Base-by-base conservation (phyloP, 2,329 filamentous ascomycete species). In the Colletotrichum tamarilloi region DNA sequence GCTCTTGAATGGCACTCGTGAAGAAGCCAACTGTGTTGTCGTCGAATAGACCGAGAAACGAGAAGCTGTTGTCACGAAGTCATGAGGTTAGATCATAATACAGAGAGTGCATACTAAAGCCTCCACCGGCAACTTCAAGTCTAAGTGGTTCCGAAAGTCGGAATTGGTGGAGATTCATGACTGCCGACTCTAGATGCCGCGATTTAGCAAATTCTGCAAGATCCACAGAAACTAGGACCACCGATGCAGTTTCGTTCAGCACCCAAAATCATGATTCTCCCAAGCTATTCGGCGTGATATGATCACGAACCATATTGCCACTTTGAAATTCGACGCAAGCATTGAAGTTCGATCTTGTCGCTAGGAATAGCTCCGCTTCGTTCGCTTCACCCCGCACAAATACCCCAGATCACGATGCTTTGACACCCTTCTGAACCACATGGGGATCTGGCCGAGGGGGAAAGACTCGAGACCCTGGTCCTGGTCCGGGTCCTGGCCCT, bases 81-180 rank as follows among this genome's bases (percentile, higher is more conserved):
- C 19, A 11, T 22, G 42, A 49, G 19, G 42, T 49, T 49, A 19
- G 42, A 19, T 22, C 19, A 49, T 26, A 24, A 26, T 46, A 32
- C n/a, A 53, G 49, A 22, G 32, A 64, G 16, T 55, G 42, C 42
- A 49, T 49, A 49, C 8, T 22, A 9, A 22, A 22, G 19, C 42
- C 42, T 49, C 42, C 42, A 19, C 9, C 9, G 28, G 62, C 4
- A 14, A 32, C 28, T 53, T 64, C 32, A 26, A 64, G 52, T 46
- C 24, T 64, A 49, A 49, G 42, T 64, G 46, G 46, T 64, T 64
- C 62, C 62, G 62, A 64, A 38, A 24, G 49, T 53, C 62, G 62
- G 62, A 64, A 42, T 1, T 26, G 26, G 62, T 64, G 62, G 62
- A 35, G 42, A 24, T 52, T 16, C 9, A 32, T 24, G 62, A 64